Conservation (phyloP, 345 rosid species). For the Cardamine chenopodiifolia region DNA sequence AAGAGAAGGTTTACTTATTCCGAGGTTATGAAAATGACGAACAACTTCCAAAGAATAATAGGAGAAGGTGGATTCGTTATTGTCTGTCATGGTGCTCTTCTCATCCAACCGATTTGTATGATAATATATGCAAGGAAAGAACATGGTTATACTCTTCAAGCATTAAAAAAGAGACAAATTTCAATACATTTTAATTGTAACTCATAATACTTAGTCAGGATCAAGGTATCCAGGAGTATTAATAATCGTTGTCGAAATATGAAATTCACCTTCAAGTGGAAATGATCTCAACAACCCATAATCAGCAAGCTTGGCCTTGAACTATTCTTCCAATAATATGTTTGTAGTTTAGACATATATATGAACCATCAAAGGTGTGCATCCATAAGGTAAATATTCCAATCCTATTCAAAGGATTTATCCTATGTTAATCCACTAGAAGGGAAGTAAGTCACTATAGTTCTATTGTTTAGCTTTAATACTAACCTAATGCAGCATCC, state of each 20-base stretch:
- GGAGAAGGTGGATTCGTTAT: too few relatives aligned
- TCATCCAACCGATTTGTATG: not conserved
- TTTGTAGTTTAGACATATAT: conserved; percentile 53
- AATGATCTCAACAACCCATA: conserved; percentile 49
- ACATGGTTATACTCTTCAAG: not conserved
- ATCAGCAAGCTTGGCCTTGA: conserved; percentile 52
- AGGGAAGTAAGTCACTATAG: not conserved
- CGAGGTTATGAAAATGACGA: too few relatives aligned
- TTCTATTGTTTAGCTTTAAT: not conserved
- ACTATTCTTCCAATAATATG: conserved; percentile 45
- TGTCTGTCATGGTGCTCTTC: conserved; percentile 5
- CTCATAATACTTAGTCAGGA: conserved; percentile 49
- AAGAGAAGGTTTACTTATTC: too few relatives aligned
- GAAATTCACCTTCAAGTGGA: conserved; percentile 30
- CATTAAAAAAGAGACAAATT: not conserved
- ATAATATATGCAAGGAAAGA: conserved; percentile 13
- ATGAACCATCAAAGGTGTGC: conserved; percentile 51
- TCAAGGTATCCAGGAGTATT: conserved; percentile 50
- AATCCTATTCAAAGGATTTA: conserved; percentile 36
- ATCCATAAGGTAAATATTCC: conserved; percentile 51
- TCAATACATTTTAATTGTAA: not conserved
- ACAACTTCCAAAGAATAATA: too few relatives aligned
- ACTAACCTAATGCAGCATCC: conserved; percentile 48
- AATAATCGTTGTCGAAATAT: conserved; percentile 5
- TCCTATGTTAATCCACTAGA: not conserved